phyloP scores from a whole-genome alignment of 805 yeast genomes.

The Diddensiella santjacobensis region DNA sequence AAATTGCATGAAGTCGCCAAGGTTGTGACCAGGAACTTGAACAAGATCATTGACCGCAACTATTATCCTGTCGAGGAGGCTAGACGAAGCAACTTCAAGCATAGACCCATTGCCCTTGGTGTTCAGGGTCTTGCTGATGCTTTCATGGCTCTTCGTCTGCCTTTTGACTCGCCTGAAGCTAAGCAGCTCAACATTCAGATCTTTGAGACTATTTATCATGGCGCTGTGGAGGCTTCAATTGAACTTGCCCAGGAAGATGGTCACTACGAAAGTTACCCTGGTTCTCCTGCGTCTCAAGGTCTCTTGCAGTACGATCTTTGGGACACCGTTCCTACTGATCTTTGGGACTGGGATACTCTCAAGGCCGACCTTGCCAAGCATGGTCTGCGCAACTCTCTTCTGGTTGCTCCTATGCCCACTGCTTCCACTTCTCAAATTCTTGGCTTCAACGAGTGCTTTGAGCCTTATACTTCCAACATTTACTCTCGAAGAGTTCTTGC shows the following conservation, averaged over 20 bases:
- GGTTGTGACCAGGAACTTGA: slow-evolving; percentile 69
- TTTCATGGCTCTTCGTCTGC: slow-evolving; percentile 66
- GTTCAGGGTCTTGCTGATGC: slow-evolving; percentile 93
- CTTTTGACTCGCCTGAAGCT: slow-evolving; percentile 80
- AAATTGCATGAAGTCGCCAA: slow-evolving; percentile 69
- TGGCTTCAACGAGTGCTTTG: slow-evolving; percentile 91
- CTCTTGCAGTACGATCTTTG: slow-evolving; percentile 80
- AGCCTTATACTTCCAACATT: slow-evolving; percentile 87
- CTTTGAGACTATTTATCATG: slow-evolving; percentile 93
- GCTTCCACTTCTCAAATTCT: slow-evolving; percentile 94
- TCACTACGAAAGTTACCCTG: slow-evolving; percentile 62
- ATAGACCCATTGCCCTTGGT: slow-evolving; percentile 90
- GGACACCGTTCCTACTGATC: slow-evolving; percentile 61
- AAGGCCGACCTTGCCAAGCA: slow-evolving; percentile 49
- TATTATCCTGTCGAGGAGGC: slow-evolving; percentile 77
- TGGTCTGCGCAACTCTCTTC: slow-evolving; percentile 79
- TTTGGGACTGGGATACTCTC: slow-evolving; percentile 79
- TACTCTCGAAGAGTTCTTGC: slow-evolving; percentile 83
- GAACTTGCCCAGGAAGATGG: slow-evolving; percentile 74
- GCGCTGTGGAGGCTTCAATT: slow-evolving; percentile 75
- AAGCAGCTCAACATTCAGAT: slow-evolving; percentile 67
- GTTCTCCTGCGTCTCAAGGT: slow-evolving; percentile 87
- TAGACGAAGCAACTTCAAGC: slow-evolving; percentile 60
- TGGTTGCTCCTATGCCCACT: slow-evolving; percentile 96
- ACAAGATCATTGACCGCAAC: slow-evolving; percentile 77